Evolutionary conservation across 345 rosid genomes (phyloP).

Genomic region (Punica granatum): DNA sequence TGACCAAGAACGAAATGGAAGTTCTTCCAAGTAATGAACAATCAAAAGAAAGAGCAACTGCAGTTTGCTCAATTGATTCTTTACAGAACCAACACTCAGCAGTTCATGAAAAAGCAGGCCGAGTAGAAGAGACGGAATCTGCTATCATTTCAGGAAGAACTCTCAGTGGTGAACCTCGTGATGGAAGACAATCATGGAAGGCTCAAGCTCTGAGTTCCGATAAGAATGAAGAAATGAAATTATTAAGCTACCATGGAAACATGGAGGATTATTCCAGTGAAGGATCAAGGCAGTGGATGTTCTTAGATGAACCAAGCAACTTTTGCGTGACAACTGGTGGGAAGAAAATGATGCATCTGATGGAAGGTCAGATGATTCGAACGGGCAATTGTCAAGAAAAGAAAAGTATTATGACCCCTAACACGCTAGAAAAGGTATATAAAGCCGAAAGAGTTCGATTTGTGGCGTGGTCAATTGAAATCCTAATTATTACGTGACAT

Average conservation of each 20-base stretch:
- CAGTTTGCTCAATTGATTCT: not conserved
- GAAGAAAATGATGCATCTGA: conserved; percentile 29
- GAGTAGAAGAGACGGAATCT: not conserved
- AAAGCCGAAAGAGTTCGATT: not conserved
- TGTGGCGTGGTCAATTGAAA: not conserved
- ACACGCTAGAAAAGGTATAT: conserved; percentile 30
- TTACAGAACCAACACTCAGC: not conserved
- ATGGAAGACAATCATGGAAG: not conserved
- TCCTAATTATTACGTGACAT: not conserved
- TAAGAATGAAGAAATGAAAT: conserved; percentile 1
- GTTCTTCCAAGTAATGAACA: conserved; percentile 16
- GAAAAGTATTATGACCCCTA: conserved; percentile 19
- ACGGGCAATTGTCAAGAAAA: conserved; percentile 6
- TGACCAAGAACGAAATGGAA: conserved; percentile 20
- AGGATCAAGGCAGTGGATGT: conserved; percentile 57
- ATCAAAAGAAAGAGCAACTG: not conserved
- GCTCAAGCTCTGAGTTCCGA: not conserved
- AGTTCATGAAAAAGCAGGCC: not conserved
- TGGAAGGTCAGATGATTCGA: conserved; percentile 19
- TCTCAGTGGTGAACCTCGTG: not conserved
- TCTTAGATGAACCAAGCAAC: conserved; percentile 42
- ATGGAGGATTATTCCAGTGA: conserved; percentile 15
- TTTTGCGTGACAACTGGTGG: conserved; percentile 38
- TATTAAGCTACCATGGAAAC: conserved; percentile 10
- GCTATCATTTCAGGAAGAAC: not conserved